Percentiles rank a stretch among this genome's conserved stretches.
These are phyloP conservation scores for Antitrichia curtipendula DNA, from an alignment of 225 moss, liverwort and hornwort species.

Conservation along the genomic window DNA sequence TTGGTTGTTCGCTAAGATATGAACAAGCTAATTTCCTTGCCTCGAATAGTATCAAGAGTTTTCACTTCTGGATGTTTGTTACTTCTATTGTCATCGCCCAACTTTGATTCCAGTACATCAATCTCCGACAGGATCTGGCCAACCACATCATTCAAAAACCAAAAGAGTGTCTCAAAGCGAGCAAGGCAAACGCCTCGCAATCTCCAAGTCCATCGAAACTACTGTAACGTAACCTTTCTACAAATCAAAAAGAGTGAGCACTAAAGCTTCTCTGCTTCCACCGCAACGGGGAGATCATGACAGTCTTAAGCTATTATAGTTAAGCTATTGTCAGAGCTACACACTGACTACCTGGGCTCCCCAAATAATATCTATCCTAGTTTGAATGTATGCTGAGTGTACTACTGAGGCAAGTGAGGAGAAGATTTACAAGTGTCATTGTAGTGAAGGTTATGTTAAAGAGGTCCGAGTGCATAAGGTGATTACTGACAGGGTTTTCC, in stretches of 20 bases:
- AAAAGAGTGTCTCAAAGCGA: neutral
- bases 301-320: neutral
- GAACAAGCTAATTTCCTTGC: neutral
- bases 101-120: neutral
- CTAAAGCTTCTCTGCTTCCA: neutral
- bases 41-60: constrained; percentile 22
- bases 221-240: neutral
- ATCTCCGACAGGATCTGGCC: constrained; percentile 2
- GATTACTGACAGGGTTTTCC: neutral
- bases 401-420: neutral
- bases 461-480: neutral
- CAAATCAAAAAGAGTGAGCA: neutral
- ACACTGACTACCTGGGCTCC: neutral
- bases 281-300: neutral
- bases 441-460: neutral
- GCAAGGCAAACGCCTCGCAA: neutral
- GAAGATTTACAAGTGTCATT: neutral
- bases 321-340: neutral
- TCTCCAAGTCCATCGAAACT: neutral
- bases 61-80: neutral
- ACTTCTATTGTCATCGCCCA: neutral
- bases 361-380: neutral
- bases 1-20: neutral
- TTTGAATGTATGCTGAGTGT: neutral
- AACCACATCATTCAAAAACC: neutral